These are phyloP conservation scores for Echinosophora koreensis DNA, from an alignment of 306 rosid species.

Conservation along the genomic window DNA sequence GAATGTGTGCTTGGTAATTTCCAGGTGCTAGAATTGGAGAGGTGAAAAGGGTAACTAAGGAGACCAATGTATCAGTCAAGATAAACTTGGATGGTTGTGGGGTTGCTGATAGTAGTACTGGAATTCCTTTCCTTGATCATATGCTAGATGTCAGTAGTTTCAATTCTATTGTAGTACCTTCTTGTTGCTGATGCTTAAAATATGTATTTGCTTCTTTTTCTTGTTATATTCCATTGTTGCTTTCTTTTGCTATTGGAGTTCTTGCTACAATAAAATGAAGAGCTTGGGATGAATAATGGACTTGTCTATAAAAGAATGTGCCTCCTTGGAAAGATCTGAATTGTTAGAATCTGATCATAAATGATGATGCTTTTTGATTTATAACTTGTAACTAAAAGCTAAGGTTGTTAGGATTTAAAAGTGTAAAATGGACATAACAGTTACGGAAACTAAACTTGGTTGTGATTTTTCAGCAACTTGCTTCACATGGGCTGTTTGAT, in stretches of 20 bases:
- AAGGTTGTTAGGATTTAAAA: constrained; percentile 11
- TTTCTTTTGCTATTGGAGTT: not conserved
- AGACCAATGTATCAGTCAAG: constrained; percentile 86
- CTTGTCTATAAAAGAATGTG: constrained; percentile 3
- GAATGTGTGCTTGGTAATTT: constrained; percentile 12
- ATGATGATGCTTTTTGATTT: not conserved
- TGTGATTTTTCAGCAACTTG: constrained; percentile 72
- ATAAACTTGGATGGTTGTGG: constrained; percentile 90
- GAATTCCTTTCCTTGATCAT: constrained; percentile 97
- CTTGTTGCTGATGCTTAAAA: constrained; percentile 8
- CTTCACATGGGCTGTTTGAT: constrained; percentile 89
- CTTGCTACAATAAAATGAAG: not conserved
- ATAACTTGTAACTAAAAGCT: constrained; percentile 2
- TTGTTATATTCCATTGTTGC: not conserved
- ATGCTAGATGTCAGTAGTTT: constrained; percentile 87
- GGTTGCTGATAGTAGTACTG: constrained; percentile 74
- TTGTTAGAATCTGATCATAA: constrained; percentile 26
- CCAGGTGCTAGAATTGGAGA: constrained; percentile 87
- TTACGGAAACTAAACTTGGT: constrained; percentile 39
- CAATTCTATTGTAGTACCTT: not conserved
- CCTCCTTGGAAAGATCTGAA: not conserved
- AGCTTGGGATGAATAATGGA: constrained; percentile 24
- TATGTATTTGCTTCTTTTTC: not conserved
- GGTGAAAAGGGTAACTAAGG: constrained; percentile 85
- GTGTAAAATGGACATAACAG: not conserved